Base-by-base conservation (phyloP, 345 rosid genomes). In the Camelina laxa region DNA sequence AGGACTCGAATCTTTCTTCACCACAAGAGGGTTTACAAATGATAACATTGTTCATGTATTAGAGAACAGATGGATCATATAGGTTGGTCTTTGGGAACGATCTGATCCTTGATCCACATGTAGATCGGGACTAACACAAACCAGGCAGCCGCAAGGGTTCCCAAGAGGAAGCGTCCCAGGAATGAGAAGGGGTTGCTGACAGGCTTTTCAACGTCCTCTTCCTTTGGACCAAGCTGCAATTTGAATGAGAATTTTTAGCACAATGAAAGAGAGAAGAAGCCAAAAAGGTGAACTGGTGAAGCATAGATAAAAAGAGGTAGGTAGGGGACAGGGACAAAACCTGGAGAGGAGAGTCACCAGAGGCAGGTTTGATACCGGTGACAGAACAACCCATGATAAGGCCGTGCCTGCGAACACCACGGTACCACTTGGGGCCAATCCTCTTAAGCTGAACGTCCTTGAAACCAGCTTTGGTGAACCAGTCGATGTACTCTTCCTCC, bases 341-440 rank as follows among this genome's bases (percentile, higher is more conserved):
- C 99, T 92, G 84, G 84, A 95, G 85, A 58, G 99, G 98, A 64
- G 99, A 95, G 84, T 95, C 98, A 24, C 99, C 99, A 0, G 99
- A 89, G 30, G 90, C 90, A 57, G 97, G 93, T 80, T 92, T 95
- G 70, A 95, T 83, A 74, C 99, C 99, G 2, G 98, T 95, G 27
- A 95, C 96, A 69, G 97, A 92, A 77, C 99, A 95, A 47, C 99
- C 98, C 96, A 95, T 95, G 86, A 92, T 95, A 68, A 95, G 84
- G 3, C 99, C 99, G 75, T 95, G 92, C 72, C 98, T 82, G 64
- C 96, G 97, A 79, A 95, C 99, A 19, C 99, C 98, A 17, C 98
- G 98, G 73, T 95, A 95, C 99, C 99, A 95, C 80, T 95, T 92
- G 74, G 99, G 99, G 58, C 99, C 99, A 78, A 95, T 95, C 79